These are phyloP conservation scores for Pichia insulana DNA, from an alignment of 805 yeast genomes.

Conservation along the genomic window DNA sequence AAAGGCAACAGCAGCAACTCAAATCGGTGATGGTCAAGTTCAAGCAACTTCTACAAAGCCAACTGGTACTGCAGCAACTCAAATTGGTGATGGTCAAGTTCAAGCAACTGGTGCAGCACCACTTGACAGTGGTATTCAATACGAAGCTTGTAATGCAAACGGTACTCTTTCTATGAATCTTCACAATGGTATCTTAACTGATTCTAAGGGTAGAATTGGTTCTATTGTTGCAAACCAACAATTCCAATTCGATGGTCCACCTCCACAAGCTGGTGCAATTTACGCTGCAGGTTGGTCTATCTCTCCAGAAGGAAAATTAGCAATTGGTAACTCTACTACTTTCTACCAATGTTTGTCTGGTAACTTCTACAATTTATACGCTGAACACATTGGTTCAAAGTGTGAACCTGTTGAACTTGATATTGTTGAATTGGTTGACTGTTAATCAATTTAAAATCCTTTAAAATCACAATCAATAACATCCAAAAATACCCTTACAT, in stretches of 20 bases:
- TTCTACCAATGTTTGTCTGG: conserved; percentile 54
- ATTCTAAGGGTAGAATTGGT: conserved; percentile 43
- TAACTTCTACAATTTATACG: conserved; percentile 49
- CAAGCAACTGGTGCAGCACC: conserved; percentile 27
- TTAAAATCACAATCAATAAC: too few species aligned
- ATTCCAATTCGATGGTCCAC: conserved; percentile 60
- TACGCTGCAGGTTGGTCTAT: conserved; percentile 46
- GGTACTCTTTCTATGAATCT: conserved; percentile 37
- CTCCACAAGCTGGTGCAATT: conserved; percentile 53
- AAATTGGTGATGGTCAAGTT: conserved; percentile 8
- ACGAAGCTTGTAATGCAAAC: conserved; percentile 28
- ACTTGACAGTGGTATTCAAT: conserved; percentile 12
- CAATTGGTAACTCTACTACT: conserved; percentile 38
- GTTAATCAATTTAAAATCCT: conserved; percentile 25
- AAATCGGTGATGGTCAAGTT: conserved; percentile 53
- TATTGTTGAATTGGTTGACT: conserved; percentile 36
- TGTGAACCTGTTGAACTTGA: conserved; percentile 38
- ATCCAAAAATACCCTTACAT: too few species aligned
- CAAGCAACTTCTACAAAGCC: conserved; percentile 32
- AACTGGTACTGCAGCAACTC: conserved; percentile 27
- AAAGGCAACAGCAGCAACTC: conserved; percentile 30
- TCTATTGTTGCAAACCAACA: conserved; percentile 56
- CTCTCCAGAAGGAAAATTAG: conserved; percentile 37
- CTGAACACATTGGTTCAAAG: conserved; percentile 36
- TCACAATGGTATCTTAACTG: conserved; percentile 35